Base-by-base conservation (phyloP, 2,329 filamentous ascomycete species). In the Aspergillus sp. region DNA sequence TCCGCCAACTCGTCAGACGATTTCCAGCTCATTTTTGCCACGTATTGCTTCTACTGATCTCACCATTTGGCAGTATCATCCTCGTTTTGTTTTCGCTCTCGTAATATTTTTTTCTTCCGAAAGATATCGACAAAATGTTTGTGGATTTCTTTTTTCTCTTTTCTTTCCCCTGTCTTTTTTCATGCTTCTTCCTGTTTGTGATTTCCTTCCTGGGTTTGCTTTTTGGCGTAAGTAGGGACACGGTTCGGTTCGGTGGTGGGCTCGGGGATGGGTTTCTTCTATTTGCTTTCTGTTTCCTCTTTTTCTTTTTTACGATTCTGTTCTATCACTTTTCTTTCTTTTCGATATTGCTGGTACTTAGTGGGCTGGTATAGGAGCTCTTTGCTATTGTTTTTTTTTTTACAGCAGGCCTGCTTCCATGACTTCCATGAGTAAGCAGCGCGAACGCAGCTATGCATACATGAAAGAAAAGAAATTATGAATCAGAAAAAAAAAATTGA, bases 121-220 rank as follows among this genome's bases (percentile, higher is more conserved):
- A 58, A 44, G 45, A 54, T 39, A 15, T 54, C 51, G 56, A 54
- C 46, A 54, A 58, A 48, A 61, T 59, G 60, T 64, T 64, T 62
- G 58, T 65, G 63, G 44, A 54, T 54, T 54, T 41, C 54, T 63
- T 62, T 54, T 46, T 46, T 20, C 20, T 20, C 54, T 63, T 62
- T 54, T 39, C 30, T 59, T 46, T 46, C 20, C 41, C 34, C 8
- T 17, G 49, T n/a, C 17, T 49, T 39, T 50, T 54, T 44, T 51
- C 34, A 49, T 19, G 48, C 30, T 54, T 22, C 24, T 46, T 46
- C 24, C 11, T 17, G 5, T 24, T 30, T 19, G 42, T 22, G 15
- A 46, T 22, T 46, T 30, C 30, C 13, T 33, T 7, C 20, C 13
- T 8, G 22, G 12, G 12, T 37, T 37, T 37, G 34, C 27, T 15